Evolutionary conservation across 139 green algal species (phyloP), one percentile per base, ranked within the genome.

Genomic region (Medakamo hakoo): DNA sequence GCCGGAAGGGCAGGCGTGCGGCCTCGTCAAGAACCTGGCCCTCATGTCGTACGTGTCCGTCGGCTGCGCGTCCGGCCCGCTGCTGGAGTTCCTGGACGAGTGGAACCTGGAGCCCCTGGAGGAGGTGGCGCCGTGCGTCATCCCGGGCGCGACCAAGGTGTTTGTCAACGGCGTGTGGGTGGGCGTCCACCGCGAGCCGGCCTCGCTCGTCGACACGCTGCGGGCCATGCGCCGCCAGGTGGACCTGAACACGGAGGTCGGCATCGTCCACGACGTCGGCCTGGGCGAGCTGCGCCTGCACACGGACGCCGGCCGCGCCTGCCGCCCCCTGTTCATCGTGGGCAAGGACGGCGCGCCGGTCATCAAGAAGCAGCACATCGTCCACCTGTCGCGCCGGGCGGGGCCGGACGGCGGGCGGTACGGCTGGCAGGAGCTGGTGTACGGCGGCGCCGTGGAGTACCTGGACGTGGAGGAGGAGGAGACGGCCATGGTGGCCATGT

Each of bases 401-500:
- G 71, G 73, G 27, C 67, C 66, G 1, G 68, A 55, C 0, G 48
- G 25, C 40, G 40, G 19, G 4, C 19, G 68, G 18, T 83, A 72
- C 57, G 61, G 56, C 22, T 90, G 81, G 83, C 65, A 80, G 57
- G 69, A 72, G 25, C 71, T 90, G 49, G 69, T 92, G 5, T 67
- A 76, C 31, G 55, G 4, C 2, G 84, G 83, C 27, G 76, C 66
- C 58, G 77, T 90, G 26, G 90, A 97, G 77, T 84, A 84, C 57
- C 63, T 86, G 48, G 87, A 95, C 67, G 74, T 75, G 14, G 88
- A 86, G 71, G 93, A 98, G 78, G 92, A 97, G 79, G 92, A 99
- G 76, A 97, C 89, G 0, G 95, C 91, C 23, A 94, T 99, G 88
- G 98, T 99, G 64, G 80, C 91, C 31, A 99, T 99, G 93, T 88